These are phyloP conservation scores for Hymenoscyphus albidus DNA, from an alignment of 2,329 filamentous ascomycete genomes.

Conservation along the genomic window DNA sequence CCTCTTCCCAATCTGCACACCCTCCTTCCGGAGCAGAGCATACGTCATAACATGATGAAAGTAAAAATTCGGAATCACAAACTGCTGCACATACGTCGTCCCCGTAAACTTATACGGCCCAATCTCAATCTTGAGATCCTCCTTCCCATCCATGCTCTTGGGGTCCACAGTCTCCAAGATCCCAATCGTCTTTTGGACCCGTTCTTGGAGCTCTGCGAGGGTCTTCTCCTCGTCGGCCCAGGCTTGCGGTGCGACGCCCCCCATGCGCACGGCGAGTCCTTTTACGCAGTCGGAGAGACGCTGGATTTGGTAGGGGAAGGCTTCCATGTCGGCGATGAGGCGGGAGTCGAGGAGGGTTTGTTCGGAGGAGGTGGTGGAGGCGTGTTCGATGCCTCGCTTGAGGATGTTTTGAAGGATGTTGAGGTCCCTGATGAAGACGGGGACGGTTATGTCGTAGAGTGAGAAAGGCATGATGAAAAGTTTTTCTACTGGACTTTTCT, in stretches of 20 bases:
- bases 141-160: slow-evolving; percentile 42
- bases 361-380: slow-evolving; percentile 31
- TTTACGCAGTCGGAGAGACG: slow-evolving; percentile 41
- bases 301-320: slow-evolving; percentile 48
- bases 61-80: slow-evolving; percentile 56
- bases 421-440: slow-evolving; percentile 41
- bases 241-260: slow-evolving; percentile 32
- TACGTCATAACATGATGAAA: slow-evolving; percentile 62
- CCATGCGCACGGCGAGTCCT: slow-evolving; percentile 39
- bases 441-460: slow-evolving; percentile 37
- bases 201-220: slow-evolving; percentile 45
- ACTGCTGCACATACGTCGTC: slow-evolving; percentile 44
- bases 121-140: slow-evolving; percentile 38
- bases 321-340: slow-evolving; percentile 47
- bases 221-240: slow-evolving; percentile 45
- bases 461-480: slow-evolving; percentile 9
- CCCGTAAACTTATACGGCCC: slow-evolving; percentile 40
- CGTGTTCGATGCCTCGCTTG: slow-evolving; percentile 41
- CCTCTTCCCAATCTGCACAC: slow-evolving; percentile 57
- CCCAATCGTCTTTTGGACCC: slow-evolving; percentile 45
- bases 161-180: slow-evolving; percentile 43
- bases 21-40: slow-evolving; percentile 56
- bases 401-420: slow-evolving; percentile 42
- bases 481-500: background rate
- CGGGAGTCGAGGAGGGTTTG: slow-evolving; percentile 37